phyloP scores from a whole-genome alignment of 495 filamentous ascomycete genomes.

The Pyrenula massariospora region DNA sequence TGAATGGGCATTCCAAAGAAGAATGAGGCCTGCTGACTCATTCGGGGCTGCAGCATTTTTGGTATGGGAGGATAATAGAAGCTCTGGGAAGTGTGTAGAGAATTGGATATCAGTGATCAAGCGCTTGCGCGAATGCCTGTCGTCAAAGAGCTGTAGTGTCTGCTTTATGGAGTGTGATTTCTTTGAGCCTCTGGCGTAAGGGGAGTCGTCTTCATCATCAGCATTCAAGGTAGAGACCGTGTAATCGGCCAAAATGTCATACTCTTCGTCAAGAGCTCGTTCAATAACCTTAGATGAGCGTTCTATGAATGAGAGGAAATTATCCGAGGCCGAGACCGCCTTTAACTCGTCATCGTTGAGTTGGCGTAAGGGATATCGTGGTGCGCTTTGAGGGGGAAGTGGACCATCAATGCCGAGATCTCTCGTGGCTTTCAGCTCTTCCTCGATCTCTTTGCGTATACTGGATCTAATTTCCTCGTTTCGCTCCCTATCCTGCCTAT shows the following conservation, averaged over 20 bases:
- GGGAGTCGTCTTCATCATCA: conserved; percentile 65
- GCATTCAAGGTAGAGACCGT: conserved; percentile 57
- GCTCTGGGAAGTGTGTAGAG: conserved; percentile 80
- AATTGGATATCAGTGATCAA: conserved; percentile 92
- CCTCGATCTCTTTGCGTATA: conserved; percentile 80
- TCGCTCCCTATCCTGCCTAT: conserved; percentile 61
- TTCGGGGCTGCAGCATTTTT: conserved; percentile 93
- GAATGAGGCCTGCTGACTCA: conserved; percentile 86
- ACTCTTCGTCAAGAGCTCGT: conserved; percentile 82
- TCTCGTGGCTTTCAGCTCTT: conserved; percentile 65
- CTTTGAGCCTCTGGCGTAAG: conserved; percentile 47
- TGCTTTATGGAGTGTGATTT: conserved; percentile 75
- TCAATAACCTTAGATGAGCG: conserved; percentile 95
- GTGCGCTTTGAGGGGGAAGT: conserved; percentile 26
- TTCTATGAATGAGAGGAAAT: conserved; percentile 93
- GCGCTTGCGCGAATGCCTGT: conserved; percentile 91
- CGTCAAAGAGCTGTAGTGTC: conserved; percentile 84
- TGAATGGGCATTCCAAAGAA: conserved; percentile 94
- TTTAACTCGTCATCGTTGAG: conserved; percentile 78
- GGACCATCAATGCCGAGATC: conserved; percentile 42
- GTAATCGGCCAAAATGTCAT: conserved; percentile 93
- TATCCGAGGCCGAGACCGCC: conserved; percentile 82
- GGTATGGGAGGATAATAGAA: conserved; percentile 87
- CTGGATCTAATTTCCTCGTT: conserved; percentile 84
- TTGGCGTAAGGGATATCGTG: conserved; percentile 67